A percentile compares a stretch with the other conserved stretches of the same genome.
Conservation (phyloP, 805 yeast genomes). For the Candida sithepensis region DNA sequence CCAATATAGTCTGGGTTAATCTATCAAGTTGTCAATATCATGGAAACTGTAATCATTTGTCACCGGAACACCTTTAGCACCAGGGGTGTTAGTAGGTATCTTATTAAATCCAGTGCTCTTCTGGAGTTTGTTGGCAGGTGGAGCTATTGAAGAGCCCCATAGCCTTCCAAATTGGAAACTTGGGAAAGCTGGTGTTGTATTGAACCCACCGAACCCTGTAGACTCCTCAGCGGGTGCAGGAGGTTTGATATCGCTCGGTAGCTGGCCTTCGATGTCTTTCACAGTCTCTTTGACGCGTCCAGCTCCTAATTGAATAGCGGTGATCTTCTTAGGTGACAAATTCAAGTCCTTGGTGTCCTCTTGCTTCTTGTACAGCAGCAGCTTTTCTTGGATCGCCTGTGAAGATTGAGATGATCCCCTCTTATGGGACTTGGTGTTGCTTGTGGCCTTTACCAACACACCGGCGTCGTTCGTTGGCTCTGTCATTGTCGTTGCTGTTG, state of each 20-base stretch:
- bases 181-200: not conserved
- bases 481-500: not conserved
- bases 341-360: constrained; percentile 12
- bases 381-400: constrained; percentile 1
- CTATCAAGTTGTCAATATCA: constrained; percentile 17
- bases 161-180: constrained; percentile 1
- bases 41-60: constrained; percentile 9
- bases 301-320: constrained; percentile 16
- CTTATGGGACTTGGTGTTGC: not conserved
- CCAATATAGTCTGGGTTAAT: not conserved
- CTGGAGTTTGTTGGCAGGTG: not conserved
- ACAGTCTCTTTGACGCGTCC: constrained; percentile 27
- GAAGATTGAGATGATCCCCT: not conserved
- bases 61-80: too few relatives aligned
- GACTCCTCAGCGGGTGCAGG: constrained; percentile 11
- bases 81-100: too few relatives aligned
- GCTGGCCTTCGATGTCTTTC: constrained; percentile 22
- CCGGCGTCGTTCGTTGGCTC: not conserved
- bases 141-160: constrained; percentile 1
- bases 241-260: constrained; percentile 9
- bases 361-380: constrained; percentile 9
- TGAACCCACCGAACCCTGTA: not conserved
- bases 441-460: not conserved
- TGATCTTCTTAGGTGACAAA: constrained; percentile 17
- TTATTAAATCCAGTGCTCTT: not conserved